phyloP scores from a whole-genome alignment of 768 basidiomycete species.

The Amanita brunnescens region DNA sequence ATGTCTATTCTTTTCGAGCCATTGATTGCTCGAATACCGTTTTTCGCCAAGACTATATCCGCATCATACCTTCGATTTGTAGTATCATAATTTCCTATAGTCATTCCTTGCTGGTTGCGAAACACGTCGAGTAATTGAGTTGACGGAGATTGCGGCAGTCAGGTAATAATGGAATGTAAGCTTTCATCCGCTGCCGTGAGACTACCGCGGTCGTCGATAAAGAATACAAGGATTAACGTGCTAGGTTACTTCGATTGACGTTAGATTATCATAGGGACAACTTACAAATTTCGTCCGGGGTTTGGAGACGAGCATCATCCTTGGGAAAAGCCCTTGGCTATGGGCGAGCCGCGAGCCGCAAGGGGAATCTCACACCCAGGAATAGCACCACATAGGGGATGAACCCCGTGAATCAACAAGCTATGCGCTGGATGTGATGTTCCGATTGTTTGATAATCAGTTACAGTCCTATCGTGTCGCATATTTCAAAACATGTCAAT shows the following conservation, averaged over 20 bases:
- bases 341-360: too few species aligned
- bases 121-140: neutral
- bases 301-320: neutral
- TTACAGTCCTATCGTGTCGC: too few species aligned
- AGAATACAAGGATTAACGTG: neutral
- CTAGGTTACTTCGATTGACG: neutral
- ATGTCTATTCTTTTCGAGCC: neutral
- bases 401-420: neutral
- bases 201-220: neutral
- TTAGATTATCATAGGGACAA: neutral
- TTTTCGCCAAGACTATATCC: neutral
- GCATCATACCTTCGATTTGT: neutral
- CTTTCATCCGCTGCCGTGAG: constrained; percentile 1
- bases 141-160: neutral
- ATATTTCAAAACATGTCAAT: too few species aligned
- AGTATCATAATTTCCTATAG: neutral
- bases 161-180: neutral
- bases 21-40: neutral
- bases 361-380: neutral
- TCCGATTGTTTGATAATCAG: neutral
- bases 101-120: neutral
- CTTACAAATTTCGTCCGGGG: neutral
- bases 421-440: neutral
- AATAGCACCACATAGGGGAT: too few species aligned
- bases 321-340: too few species aligned